These are phyloP conservation scores for Saccharomycopsis hybrid DNA, from an alignment of 1,139 yeast genomes.

Conservation along the genomic window DNA sequence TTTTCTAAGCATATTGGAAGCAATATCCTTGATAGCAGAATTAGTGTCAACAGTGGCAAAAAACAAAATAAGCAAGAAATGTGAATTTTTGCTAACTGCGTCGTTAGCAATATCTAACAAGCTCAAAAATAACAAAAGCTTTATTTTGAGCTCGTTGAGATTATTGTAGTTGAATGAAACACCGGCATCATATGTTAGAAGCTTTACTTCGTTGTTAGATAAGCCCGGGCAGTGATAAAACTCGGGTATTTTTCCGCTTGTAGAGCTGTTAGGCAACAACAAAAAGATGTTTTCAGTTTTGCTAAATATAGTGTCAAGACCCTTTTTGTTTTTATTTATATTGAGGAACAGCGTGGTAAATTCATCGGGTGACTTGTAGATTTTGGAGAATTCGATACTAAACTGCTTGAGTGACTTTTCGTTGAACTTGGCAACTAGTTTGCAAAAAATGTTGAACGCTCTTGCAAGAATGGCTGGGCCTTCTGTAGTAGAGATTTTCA, in stretches of 20 bases:
- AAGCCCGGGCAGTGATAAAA: slow-evolving; percentile 57
- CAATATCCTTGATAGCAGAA: slow-evolving; percentile 45
- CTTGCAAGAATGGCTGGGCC: slow-evolving; percentile 44
- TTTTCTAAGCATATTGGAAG: slow-evolving; percentile 47
- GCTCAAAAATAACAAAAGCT: slow-evolving; percentile 36
- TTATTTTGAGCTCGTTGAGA: slow-evolving; percentile 42
- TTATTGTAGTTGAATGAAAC: slow-evolving; percentile 47
- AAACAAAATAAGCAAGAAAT: slow-evolving; percentile 41
- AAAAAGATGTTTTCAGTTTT: slow-evolving; percentile 52
- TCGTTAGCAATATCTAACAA: slow-evolving; percentile 35
- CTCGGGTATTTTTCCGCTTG: slow-evolving; percentile 32
- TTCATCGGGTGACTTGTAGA: slow-evolving; percentile 30
- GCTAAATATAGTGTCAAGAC: slow-evolving; percentile 36
- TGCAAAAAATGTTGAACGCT: slow-evolving; percentile 54
- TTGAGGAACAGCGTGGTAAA: slow-evolving; percentile 14
- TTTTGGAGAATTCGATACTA: background rate
- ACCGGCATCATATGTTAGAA: slow-evolving; percentile 65
- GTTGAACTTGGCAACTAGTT: slow-evolving; percentile 28
- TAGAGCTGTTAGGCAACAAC: slow-evolving; percentile 37
- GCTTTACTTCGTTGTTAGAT: slow-evolving; percentile 45
- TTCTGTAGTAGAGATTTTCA: slow-evolving; percentile 13
- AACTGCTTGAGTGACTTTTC: slow-evolving; percentile 4
- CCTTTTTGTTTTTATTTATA: slow-evolving; percentile 1
- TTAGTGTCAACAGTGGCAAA: slow-evolving; percentile 60
- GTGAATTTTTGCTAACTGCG: slow-evolving; percentile 27